Evolutionary conservation across 306 rosid genomes (phyloP), one percentile per base, ranked within the genome.

Genomic region (Nissolia schottii): DNA sequence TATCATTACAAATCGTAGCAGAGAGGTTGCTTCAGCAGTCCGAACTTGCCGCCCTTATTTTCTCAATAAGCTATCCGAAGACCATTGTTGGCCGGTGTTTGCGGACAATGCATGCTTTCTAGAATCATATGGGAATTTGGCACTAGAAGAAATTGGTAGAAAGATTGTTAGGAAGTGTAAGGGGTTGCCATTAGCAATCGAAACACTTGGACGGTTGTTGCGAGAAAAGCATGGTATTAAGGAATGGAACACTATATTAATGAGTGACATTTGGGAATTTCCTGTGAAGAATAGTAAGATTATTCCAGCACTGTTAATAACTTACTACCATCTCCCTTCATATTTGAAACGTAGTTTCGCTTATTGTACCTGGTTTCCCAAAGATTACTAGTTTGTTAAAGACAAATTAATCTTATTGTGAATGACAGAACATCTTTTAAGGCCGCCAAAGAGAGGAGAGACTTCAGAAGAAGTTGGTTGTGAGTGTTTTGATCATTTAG

Each of bases 301-400:
- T 58, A 18, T 69, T 2, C 67, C 76, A 0, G 58, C 31, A 2
- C 25, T 84, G 4, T 60, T 55, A 37, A 29, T 80, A 22, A 84
- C 85, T 69, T 84, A 84, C 3, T 34, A 71, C 14, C 32, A 71
- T 51, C 82, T 79, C n/a, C 78, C 83, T 7, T 66, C 57, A 27
- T 14, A 61, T 57, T n/a, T 74, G 58, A 82, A 74, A 48, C 64
- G n/a, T 28, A 79, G 83, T 24, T 85, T 85, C 81, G 82, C 77
- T n/a, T 79, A 81, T 51, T 81, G 74, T 70, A 71, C 84, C 0
- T 46, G 78, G 23, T 81, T 65, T 15, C 81, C 86, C 4, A 81
- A 81, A 51, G 59, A 27, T 14, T 45, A 66, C 3, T n/a, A 56
- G 28, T 25, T 70, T 0, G 79, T 70, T 58, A 65, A 58, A 31